Evolutionary conservation across 2,329 filamentous ascomycete species (phyloP).

Genomic region (Sarocladium oryzae): DNA sequence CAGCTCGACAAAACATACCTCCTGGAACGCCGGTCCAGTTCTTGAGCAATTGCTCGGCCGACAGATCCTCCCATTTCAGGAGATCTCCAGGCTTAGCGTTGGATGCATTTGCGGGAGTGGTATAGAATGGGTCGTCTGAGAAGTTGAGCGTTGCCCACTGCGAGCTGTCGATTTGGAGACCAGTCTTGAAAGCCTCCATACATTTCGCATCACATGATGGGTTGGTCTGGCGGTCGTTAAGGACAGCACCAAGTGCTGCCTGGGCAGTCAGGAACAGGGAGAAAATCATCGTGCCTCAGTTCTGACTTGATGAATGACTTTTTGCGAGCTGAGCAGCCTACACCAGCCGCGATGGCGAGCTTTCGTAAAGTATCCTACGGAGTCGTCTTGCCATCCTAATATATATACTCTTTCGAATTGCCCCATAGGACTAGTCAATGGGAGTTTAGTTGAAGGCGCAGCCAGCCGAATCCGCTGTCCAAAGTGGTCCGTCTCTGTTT

Average conservation of each 20-base stretch:
- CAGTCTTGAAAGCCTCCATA: neutral
- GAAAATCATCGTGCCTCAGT: neutral
- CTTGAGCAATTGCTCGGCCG: neutral
- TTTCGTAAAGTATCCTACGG: neutral
- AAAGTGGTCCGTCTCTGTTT: too few species aligned
- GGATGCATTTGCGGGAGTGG: neutral
- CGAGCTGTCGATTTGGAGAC: neutral
- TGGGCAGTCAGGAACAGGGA: neutral
- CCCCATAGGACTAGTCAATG: too few species aligned
- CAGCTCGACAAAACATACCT: neutral
- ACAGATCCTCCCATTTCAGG: neutral
- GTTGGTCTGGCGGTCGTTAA: neutral
- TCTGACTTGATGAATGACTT: neutral
- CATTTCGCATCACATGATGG: neutral
- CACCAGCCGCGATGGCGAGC: neutral
- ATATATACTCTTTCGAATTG: neutral
- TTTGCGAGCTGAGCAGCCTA: neutral
- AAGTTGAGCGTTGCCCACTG: neutral
- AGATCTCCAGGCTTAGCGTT: neutral
- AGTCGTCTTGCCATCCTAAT: neutral
- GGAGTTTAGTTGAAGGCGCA: too few species aligned
- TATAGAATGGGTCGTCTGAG: slow-evolving; percentile 1
- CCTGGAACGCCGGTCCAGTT: neutral
- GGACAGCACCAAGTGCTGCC: neutral
- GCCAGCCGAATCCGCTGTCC: neutral